phyloP scores from a whole-genome alignment of 1,284 basidiomycete species.

The Anthracocystis walkeri region DNA sequence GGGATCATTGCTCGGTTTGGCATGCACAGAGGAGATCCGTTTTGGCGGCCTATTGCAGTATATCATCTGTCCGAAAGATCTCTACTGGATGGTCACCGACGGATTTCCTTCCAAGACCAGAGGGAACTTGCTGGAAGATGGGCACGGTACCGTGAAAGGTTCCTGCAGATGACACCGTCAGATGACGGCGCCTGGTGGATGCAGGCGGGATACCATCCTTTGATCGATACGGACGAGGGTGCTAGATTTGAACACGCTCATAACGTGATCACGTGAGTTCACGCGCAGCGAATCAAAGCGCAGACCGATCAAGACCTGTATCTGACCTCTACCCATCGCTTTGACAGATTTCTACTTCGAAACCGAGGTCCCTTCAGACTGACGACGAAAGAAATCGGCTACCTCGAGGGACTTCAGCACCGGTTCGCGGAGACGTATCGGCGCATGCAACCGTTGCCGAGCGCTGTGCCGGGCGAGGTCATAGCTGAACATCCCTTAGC shows the following conservation, averaged over 20 bases:
- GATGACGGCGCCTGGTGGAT: background rate
- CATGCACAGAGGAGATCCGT: conserved; percentile 12
- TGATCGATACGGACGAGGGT: conserved; percentile 11
- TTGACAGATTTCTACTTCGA: conserved; percentile 12
- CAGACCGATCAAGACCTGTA: background rate
- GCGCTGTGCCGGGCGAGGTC: background rate
- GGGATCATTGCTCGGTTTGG: background rate
- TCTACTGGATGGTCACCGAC: background rate
- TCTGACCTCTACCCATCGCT: background rate
- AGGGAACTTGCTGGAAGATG: background rate
- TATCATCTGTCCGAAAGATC: conserved; percentile 9
- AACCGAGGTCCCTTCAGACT: background rate
- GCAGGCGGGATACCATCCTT: background rate
- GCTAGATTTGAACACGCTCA: conserved; percentile 10
- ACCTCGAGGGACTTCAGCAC: conserved; percentile 10
- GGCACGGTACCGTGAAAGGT: background rate
- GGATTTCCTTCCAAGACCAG: background rate
- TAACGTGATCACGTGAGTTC: conserved; percentile 16
- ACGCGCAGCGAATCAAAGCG: background rate
- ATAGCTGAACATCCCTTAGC: background rate
- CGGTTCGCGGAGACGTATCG: conserved; percentile 9
- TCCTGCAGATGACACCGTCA: background rate
- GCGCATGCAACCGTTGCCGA: conserved; percentile 17
- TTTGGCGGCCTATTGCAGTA: conserved; percentile 11
- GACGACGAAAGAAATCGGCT: background rate